Percentiles rank a stretch among this genome's conserved stretches.
Conservation (phyloP, 768 basidiomycete genomes). For the Roridomyces roridus region DNA sequence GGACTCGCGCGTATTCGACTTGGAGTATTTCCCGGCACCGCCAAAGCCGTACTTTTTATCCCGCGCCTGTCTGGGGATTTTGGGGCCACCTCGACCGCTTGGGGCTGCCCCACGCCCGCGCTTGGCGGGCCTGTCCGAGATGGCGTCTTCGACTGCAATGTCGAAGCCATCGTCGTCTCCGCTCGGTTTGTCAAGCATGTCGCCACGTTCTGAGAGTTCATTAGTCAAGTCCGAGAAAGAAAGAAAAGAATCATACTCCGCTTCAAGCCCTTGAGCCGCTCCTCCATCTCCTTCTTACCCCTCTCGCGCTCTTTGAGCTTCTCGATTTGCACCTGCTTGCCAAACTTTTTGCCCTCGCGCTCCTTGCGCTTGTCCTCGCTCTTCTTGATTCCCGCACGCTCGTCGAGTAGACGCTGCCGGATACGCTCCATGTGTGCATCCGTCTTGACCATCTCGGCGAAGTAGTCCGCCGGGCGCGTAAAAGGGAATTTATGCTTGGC, state of each 20-base stretch:
- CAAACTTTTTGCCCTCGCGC: constrained; percentile 96
- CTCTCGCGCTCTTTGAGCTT: constrained; percentile 89
- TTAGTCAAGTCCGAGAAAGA: background rate
- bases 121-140: constrained; percentile 70
- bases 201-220: constrained; percentile 74
- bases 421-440: constrained; percentile 98
- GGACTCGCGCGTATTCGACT: constrained; percentile 83
- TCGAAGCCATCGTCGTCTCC: constrained; percentile 79
- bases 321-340: constrained; percentile 96
- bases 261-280: constrained; percentile 85
- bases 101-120: constrained; percentile 48
- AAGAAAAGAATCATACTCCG: constrained; percentile 65
- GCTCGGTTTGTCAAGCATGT: constrained; percentile 70
- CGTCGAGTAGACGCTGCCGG: constrained; percentile 88
- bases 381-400: constrained; percentile 86
- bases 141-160: constrained; percentile 89
- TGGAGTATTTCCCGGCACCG: constrained; percentile 69
- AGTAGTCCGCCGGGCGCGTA: constrained; percentile 92
- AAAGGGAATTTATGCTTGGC: constrained; percentile 81
- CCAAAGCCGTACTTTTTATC: constrained; percentile 87
- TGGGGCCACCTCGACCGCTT: constrained; percentile 42
- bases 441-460: constrained; percentile 98
- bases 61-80: constrained; percentile 63
- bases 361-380: constrained; percentile 91
- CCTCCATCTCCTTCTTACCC: constrained; percentile 92